Conservation (phyloP, 805 yeast species). For the Saturnispora sanitii region DNA sequence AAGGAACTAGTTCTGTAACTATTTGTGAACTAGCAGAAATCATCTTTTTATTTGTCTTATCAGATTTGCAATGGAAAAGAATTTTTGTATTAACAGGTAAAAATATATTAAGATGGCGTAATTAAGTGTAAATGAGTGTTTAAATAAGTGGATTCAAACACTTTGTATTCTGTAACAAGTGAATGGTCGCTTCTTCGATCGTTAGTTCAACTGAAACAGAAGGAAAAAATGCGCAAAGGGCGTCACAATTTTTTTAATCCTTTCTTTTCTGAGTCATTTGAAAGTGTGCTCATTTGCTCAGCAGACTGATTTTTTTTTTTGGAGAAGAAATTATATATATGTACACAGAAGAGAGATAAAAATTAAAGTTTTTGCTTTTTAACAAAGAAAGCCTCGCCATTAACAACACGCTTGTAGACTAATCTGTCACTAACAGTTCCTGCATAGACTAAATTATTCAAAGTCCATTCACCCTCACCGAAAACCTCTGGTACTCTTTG, state of each 20-base stretch:
- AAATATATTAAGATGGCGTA: neutral
- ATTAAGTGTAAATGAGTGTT: neutral
- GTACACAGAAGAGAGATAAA: neutral
- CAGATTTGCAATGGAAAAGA: neutral
- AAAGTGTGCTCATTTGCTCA: conserved; percentile 1
- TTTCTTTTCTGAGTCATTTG: conserved; percentile 6
- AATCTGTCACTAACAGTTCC: conserved; percentile 26
- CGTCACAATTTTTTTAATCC: no score
- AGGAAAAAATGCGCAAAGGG: neutral
- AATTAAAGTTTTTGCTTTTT: conserved; percentile 2
- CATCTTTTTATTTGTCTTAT: neutral
- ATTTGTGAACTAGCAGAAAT: neutral
- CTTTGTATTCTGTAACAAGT: neutral
- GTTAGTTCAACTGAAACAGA: neutral
- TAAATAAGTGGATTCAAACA: neutral
- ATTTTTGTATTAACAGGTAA: no score
- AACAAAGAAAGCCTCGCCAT: conserved; percentile 20
- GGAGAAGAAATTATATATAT: neutral
- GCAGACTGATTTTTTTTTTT: neutral
- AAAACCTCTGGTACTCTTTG: conserved; percentile 37
- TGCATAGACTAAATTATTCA: conserved; percentile 37
- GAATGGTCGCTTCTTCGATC: neutral
- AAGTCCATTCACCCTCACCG: conserved; percentile 39
- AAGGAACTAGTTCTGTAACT: neutral
- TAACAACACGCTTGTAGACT: conserved; percentile 21